phyloP scores from a whole-genome alignment of 106 monocot genomes.

The Xerophyta viscosa region DNA sequence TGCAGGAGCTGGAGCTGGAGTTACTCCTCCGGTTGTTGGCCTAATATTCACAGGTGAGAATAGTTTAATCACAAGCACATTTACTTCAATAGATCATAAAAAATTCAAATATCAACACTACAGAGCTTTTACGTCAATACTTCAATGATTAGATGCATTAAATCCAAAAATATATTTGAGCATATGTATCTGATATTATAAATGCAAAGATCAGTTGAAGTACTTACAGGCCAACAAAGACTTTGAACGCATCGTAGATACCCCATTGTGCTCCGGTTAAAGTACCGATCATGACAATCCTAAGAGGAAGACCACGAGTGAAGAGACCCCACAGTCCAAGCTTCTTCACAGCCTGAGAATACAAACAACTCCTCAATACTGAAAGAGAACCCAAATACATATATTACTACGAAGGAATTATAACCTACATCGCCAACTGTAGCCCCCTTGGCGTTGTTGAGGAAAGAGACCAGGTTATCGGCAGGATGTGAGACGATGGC shows the following conservation, averaged over 20 bases:
- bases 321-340: conserved; percentile 41
- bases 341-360: conserved; percentile 34
- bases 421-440: conserved; percentile 36
- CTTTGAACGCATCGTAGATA: conserved; percentile 46
- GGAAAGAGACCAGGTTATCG: conserved; percentile 46
- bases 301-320: conserved; percentile 37
- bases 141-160: neutral
- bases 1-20: conserved; percentile 18
- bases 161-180: neutral
- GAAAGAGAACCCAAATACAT: neutral
- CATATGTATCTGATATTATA: neutral
- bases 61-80: neutral
- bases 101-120: neutral
- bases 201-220: neutral
- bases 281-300: conserved; percentile 48
- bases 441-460: conserved; percentile 45
- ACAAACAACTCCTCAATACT: neutral
- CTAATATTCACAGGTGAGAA: neutral
- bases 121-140: neutral
- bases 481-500: conserved; percentile 41
- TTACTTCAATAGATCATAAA: neutral
- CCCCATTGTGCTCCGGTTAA: conserved; percentile 51
- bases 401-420: too few relatives aligned
- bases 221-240: conserved; percentile 41
- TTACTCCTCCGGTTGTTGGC: conserved; percentile 32